Percentiles rank a stretch among this genome's conserved stretches.
Conservation (phyloP, 257 asterid genomes). For the Apocynum venetum region DNA sequence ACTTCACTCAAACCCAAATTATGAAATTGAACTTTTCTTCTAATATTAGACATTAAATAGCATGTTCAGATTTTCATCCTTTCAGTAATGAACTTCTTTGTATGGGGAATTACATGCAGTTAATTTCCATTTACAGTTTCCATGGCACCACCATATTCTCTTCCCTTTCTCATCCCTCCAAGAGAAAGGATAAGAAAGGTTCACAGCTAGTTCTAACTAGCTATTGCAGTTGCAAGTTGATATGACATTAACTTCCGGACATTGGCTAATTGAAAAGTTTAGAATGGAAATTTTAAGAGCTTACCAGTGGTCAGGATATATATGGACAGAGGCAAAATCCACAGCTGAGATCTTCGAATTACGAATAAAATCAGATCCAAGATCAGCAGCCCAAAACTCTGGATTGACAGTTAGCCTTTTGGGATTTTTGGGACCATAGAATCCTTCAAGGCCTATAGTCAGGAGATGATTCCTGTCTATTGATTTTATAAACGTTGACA, state of each 20-base stretch:
- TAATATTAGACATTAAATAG: neutral
- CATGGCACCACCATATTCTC: neutral
- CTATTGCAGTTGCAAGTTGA: neutral
- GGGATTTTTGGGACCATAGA: slow-evolving; percentile 84
- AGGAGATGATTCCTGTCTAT: slow-evolving; percentile 82
- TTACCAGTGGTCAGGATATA: slow-evolving; percentile 97
- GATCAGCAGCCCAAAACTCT: slow-evolving; percentile 87
- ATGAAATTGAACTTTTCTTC: neutral
- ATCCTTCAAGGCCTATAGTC: slow-evolving; percentile 97
- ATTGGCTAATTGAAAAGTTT: neutral
- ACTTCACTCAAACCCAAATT: neutral
- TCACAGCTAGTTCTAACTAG: neutral
- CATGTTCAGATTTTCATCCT: neutral
- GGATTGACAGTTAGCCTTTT: slow-evolving; percentile 80
- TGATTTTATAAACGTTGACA: slow-evolving; percentile 79
- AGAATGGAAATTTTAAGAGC: slow-evolving; percentile 20
- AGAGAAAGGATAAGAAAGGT: neutral
- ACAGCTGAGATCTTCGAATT: slow-evolving; percentile 73
- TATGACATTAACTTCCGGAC: neutral
- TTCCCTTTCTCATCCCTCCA: neutral
- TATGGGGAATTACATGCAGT: neutral
- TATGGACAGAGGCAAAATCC: slow-evolving; percentile 94
- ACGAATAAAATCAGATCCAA: slow-evolving; percentile 91
- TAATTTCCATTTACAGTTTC: neutral
- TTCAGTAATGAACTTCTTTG: too few relatives aligned